Evolutionary conservation across 495 filamentous ascomycete species (phyloP).

Genomic region (Aspergillus mulundensis): DNA sequence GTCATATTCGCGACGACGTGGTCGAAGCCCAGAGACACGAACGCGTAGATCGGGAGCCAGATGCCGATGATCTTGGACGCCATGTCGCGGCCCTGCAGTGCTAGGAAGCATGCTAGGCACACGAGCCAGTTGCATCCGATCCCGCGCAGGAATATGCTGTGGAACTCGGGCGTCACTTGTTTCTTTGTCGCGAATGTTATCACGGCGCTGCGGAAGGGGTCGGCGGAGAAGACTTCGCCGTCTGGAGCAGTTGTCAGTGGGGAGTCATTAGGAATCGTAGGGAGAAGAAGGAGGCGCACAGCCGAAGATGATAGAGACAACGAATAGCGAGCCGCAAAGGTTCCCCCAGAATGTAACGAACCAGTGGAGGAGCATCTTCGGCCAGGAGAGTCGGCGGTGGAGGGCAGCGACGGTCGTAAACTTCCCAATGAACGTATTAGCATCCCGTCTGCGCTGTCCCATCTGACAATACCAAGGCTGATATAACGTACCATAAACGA

Average conservation of each 20-base stretch:
- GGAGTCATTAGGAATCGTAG: neutral
- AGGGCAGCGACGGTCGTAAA: constrained; percentile 53
- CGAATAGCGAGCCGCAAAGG: constrained; percentile 55
- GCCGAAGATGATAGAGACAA: constrained; percentile 55
- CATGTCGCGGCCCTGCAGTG: constrained; percentile 52
- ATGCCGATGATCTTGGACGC: constrained; percentile 57
- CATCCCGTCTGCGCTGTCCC: neutral
- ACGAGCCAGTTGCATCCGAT: constrained; percentile 66
- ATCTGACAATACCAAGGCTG: neutral
- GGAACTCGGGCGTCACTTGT: constrained; percentile 52
- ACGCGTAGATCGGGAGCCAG: constrained; percentile 60
- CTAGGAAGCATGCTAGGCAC: constrained; percentile 55
- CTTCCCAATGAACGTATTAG: constrained; percentile 20
- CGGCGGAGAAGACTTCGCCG: constrained; percentile 52
- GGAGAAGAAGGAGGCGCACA: constrained; percentile 35
- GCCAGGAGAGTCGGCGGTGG: constrained; percentile 46
- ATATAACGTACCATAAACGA: constrained; percentile 48
- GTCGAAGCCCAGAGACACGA: constrained; percentile 55
- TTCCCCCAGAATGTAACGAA: constrained; percentile 57
- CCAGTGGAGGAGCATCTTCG: constrained; percentile 52
- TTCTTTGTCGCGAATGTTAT: constrained; percentile 52
- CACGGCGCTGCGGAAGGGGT: constrained; percentile 46
- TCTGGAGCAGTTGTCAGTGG: constrained; percentile 28
- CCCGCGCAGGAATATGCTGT: constrained; percentile 56
- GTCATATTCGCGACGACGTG: constrained; percentile 66